Evolutionary conservation across 345 rosid genomes (phyloP), one percentile per base, ranked within the genome.

Genomic region (Linum trigynum): DNA sequence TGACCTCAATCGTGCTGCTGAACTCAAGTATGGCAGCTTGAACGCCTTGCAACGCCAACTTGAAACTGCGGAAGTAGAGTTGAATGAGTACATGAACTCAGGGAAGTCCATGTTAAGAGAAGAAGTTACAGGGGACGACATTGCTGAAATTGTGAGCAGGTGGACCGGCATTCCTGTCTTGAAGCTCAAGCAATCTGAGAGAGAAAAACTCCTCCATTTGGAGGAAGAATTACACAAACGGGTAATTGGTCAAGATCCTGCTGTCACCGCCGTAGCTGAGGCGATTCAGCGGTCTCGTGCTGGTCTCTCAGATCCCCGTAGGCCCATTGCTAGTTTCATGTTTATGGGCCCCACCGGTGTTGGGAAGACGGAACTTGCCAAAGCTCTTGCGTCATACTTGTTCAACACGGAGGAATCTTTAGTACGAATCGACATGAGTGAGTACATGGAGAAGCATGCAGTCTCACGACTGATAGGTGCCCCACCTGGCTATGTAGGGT

Each of bases 271-370:
- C 43, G 90, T 95, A 51, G 98, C 99, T 9, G 99, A 95, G 78
- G 96, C 99, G 0, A 95, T 95, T 72, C 99, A 95, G 63, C 80
- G 99, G 39, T 95, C 99, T 66, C 90, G 99, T 76, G 97, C 97
- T 17, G 98, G 98, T 53, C 90, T 95, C 35, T 86, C 99, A 1
- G 99, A 95, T 78, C 99, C 99, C 62, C 87, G 82, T 35, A 95
- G 96, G 67, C 99, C 99, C 43, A 95, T 95, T 37, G 98, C 99
- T 64, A 87, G 97, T 69, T 95, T 95, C 78, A 95, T 95, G 99
- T 89, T 95, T 72, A 95, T 95, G 99, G 99, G 99, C 40, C 98
- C 99, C 38, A 91, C 99, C 14, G 98, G 99, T 73, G 97, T 95
- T 55, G 98, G 99, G 15, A 95, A 95, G 78, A 95, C 99, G 6